Base-by-base conservation (phyloP, 2,329 filamentous ascomycete genomes). In the Tolypocladium endophyticum region DNA sequence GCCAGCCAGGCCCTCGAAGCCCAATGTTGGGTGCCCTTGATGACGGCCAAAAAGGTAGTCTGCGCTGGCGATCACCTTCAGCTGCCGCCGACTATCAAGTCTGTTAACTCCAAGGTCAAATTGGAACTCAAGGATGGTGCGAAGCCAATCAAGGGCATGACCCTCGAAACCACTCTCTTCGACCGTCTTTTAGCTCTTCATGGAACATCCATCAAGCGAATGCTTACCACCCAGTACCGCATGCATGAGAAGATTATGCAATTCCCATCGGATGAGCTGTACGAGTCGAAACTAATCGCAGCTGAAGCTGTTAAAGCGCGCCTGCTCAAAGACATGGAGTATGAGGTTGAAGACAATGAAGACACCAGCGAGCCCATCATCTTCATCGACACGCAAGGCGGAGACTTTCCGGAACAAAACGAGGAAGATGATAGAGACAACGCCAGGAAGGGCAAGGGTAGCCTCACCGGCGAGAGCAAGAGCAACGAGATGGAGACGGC, bases 171-270 rank as follows among this genome's bases (percentile, higher is more conserved):
- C n/a, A 97, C 94, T 0, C 79, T 99, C 36, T 99, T 99, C 72
- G 93, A 97, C 72, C 84, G 94, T 35, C 80, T 99, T 50, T 80
- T 99, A 53, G 80, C 82, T 6, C 78, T 97, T 20, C 90, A 99
- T 70, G 94, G 94, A 0, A 76, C 86, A 1, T 79, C 79, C 5
- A 92, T 99, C 76, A 97, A 97, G 77, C 82, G 89, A 57, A 96
- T 97, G 90, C 83, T 99, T 30, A 97, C 91, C 4, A 96, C 89
- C 5, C 94, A 99, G 75, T 99, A 99, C 73, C 91, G 94, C 43
- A 99, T 99, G 94, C 92, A 99, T 71, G 88, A 96, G 69, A 86
- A 81, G 58, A 97, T 99, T 67, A 97, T 97, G 92, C 82, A 85
- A 8, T 99, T 97, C 68, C 93, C 94, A 0, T 97, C 93, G 0